These are phyloP conservation scores for Hibiscus tridactylites DNA, from an alignment of 345 rosid species.

Conservation along the genomic window DNA sequence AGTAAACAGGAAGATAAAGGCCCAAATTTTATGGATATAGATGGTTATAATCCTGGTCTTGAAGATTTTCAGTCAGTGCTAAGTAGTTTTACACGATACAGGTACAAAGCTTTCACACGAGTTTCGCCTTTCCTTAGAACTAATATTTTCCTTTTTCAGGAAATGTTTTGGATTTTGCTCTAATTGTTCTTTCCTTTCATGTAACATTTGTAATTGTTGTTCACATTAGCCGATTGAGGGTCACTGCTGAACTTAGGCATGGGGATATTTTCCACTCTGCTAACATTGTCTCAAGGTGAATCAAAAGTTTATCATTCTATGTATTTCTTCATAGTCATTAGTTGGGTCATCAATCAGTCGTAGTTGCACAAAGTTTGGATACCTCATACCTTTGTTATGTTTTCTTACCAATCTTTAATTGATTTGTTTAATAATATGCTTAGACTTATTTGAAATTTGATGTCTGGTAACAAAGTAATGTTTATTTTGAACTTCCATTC, in stretches of 20 bases:
- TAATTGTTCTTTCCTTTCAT: neutral
- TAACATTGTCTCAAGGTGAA: conserved; percentile 52
- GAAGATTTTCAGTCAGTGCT: conserved; percentile 43
- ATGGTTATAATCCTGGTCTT: conserved; percentile 42
- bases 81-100: conserved; percentile 39
- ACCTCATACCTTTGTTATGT: neutral
- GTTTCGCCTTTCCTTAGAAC: neutral
- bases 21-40: conserved; percentile 19
- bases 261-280: conserved; percentile 43
- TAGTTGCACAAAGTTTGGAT: neutral
- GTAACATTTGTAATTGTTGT: neutral
- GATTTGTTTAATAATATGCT: neutral
- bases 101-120: conserved; percentile 21
- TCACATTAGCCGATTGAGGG: conserved; percentile 42
- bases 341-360: neutral
- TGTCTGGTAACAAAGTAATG: neutral
- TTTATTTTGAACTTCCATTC: neutral
- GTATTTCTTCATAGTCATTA: neutral
- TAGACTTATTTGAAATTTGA: neutral
- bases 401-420: neutral
- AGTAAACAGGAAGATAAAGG: conserved; percentile 30
- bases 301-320: conserved; percentile 5
- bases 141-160: neutral
- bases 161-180: neutral
- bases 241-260: conserved; percentile 50